Evolutionary conservation across 345 rosid species (phyloP).

Genomic region (Acer yangbiense): DNA sequence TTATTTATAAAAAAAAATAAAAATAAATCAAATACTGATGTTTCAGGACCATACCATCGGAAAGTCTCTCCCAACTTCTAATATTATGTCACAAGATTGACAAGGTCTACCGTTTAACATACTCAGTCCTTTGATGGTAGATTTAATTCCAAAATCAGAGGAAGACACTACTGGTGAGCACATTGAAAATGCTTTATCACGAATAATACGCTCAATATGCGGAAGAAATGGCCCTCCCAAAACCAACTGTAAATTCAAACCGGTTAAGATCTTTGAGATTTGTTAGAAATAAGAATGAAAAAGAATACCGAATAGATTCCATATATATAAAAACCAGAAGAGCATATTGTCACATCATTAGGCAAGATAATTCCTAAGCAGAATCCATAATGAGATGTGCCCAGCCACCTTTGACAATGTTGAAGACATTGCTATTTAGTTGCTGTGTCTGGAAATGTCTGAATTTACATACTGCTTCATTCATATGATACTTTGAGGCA

Average conservation of each 20-base stretch:
- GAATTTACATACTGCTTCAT: not conserved
- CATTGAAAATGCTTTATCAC: conserved; percentile 61
- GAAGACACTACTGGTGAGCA: conserved; percentile 59
- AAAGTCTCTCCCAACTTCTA: conserved; percentile 48
- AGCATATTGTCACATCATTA: not conserved
- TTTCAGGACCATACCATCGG: conserved; percentile 46
- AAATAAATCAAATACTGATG: not conserved
- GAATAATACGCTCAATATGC: conserved; percentile 63
- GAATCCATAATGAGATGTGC: not conserved
- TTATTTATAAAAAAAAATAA: not conserved
- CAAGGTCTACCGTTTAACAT: conserved; percentile 45
- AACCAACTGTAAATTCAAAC: conserved; percentile 48
- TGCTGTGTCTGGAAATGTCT: not conserved
- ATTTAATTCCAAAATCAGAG: conserved; percentile 51
- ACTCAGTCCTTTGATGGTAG: conserved; percentile 51
- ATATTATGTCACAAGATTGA: conserved; percentile 60
- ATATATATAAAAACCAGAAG: not conserved
- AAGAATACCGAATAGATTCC: not conserved
- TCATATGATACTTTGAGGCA: not conserved
- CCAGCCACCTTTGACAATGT: not conserved
- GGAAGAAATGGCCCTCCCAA: conserved; percentile 92
- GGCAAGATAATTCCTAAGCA: not conserved
- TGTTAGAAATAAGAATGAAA: not conserved
- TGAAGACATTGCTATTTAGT: not conserved
- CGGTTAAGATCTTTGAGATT: conserved; percentile 7